These are phyloP conservation scores for Deinandra increscens DNA, from an alignment of 129 eudicot genomes.

Conservation along the genomic window DNA sequence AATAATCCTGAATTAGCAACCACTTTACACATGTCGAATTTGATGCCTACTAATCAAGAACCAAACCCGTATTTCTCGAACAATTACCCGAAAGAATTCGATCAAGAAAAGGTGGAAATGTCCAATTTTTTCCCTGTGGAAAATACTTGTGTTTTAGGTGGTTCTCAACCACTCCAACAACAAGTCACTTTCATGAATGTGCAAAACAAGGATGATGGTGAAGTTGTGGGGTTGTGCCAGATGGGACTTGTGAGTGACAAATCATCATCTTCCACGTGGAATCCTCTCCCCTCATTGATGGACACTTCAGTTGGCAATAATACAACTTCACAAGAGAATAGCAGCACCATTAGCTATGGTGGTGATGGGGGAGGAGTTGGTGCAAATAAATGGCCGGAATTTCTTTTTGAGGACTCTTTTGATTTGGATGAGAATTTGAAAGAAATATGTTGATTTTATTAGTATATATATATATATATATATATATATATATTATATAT, in stretches of 20 bases:
- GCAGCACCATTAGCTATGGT: conserved; percentile 24
- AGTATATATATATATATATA: not conserved
- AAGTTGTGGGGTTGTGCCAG: conserved; percentile 24
- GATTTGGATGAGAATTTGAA: conserved; percentile 33
- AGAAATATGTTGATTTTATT: conserved; percentile 15
- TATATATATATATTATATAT: no score
- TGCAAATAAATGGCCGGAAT: conserved; percentile 33
- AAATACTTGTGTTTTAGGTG: conserved; percentile 21
- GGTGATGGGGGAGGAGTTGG: conserved; percentile 8
- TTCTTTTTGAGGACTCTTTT: conserved; percentile 30
- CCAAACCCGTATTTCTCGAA: conserved; percentile 13
- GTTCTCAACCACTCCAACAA: conserved; percentile 48
- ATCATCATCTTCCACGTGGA: conserved; percentile 28
- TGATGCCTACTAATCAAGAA: conserved; percentile 16
- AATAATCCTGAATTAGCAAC: conserved; percentile 11
- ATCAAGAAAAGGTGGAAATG: conserved; percentile 29
- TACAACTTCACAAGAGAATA: conserved; percentile 26
- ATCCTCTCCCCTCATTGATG: conserved; percentile 15
- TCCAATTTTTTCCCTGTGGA: conserved; percentile 26
- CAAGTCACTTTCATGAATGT: conserved; percentile 33
- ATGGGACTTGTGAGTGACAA: conserved; percentile 27
- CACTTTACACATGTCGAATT: not conserved
- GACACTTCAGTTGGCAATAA: conserved; percentile 23
- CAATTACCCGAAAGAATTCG: conserved; percentile 15
- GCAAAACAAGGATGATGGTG: conserved; percentile 25